A percentile compares a stretch with the other conserved stretches of the same genome.
Evolutionary conservation across 768 basidiomycete species (phyloP).

Genomic region (Leccinum aurantiacum): DNA sequence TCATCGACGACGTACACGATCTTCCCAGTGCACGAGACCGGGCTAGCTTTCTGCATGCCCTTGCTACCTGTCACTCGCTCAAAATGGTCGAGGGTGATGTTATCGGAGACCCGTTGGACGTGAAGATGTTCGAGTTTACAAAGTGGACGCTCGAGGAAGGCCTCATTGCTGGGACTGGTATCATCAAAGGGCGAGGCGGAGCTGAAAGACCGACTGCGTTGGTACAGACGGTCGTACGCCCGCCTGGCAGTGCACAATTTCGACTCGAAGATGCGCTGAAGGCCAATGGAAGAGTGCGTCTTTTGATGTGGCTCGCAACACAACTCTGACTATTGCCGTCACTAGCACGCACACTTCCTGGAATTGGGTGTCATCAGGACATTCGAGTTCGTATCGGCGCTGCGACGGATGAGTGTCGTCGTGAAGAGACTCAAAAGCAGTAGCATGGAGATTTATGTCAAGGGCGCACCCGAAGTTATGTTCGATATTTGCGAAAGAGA

Average conservation of each 20-base stretch:
- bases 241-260: slow-evolving; percentile 91
- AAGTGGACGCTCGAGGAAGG: slow-evolving; percentile 97
- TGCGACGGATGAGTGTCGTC: slow-evolving; percentile 96
- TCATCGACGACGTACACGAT: slow-evolving; percentile 83
- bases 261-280: slow-evolving; percentile 91
- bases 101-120: slow-evolving; percentile 95
- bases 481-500: slow-evolving; percentile 87
- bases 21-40: slow-evolving; percentile 71
- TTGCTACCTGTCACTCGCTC: slow-evolving; percentile 95
- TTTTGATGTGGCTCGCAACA: background rate
- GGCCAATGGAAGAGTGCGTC: slow-evolving; percentile 69
- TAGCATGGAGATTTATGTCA: slow-evolving; percentile 98
- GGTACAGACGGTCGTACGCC: slow-evolving; percentile 95
- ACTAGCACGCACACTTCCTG: slow-evolving; percentile 91
- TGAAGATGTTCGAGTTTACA: slow-evolving; percentile 98
- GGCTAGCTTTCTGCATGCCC: slow-evolving; percentile 85
- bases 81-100: slow-evolving; percentile 84
- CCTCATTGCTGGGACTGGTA: slow-evolving; percentile 62
- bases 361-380: slow-evolving; percentile 95
- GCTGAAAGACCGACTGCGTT: slow-evolving; percentile 77
- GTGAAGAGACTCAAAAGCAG: slow-evolving; percentile 92
- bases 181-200: slow-evolving; percentile 64
- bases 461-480: slow-evolving; percentile 99
- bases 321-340: slow-evolving; percentile 2
- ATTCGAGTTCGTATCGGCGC: slow-evolving; percentile 92